phyloP scores from a whole-genome alignment of 495 filamentous ascomycete species.

The Aeminium ludgeri region DNA sequence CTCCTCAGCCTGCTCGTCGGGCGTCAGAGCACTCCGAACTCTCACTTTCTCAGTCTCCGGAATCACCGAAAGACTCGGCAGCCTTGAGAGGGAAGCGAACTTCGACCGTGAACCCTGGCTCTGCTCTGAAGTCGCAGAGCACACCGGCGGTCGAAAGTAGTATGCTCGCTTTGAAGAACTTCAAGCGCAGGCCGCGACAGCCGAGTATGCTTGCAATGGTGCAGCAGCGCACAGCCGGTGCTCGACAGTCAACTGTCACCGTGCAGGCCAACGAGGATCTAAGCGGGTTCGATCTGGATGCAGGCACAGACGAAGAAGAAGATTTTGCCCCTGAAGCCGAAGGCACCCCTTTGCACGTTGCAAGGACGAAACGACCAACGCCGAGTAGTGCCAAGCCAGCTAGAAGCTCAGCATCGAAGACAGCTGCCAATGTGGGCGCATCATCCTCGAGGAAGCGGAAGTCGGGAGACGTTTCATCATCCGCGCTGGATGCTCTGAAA shows the following conservation, averaged over 20 bases:
- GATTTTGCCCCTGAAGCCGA: conserved; percentile 18
- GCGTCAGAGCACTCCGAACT: conserved; percentile 6
- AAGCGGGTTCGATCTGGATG: conserved; percentile 7
- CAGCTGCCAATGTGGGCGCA: neutral
- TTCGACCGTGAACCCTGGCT: conserved; percentile 4
- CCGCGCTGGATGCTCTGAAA: conserved; percentile 1
- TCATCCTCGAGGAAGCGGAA: conserved; percentile 5
- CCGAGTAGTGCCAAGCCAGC: neutral
- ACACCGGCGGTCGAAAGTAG: conserved; percentile 41
- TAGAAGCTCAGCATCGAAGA: no score
- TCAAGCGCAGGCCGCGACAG: conserved; percentile 47
- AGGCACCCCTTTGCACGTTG: conserved; percentile 9
- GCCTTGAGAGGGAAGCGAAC: conserved; percentile 1
- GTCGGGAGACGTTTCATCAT: conserved; percentile 2
- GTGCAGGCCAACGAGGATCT: conserved; percentile 1
- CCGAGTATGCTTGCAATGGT: conserved; percentile 51
- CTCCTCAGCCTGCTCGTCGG: neutral
- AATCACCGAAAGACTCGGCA: conserved; percentile 4
- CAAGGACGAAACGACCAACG: neutral
- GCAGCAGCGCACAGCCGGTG: conserved; percentile 24
- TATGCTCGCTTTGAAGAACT: conserved; percentile 35
- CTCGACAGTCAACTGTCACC: conserved; percentile 5
- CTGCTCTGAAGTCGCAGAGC: conserved; percentile 4
- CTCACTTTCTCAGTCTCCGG: conserved; percentile 8
- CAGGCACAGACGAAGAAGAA: conserved; percentile 25